Evolutionary conservation across 345 rosid species (phyloP).

Genomic region (Mallotus nudiflorus): DNA sequence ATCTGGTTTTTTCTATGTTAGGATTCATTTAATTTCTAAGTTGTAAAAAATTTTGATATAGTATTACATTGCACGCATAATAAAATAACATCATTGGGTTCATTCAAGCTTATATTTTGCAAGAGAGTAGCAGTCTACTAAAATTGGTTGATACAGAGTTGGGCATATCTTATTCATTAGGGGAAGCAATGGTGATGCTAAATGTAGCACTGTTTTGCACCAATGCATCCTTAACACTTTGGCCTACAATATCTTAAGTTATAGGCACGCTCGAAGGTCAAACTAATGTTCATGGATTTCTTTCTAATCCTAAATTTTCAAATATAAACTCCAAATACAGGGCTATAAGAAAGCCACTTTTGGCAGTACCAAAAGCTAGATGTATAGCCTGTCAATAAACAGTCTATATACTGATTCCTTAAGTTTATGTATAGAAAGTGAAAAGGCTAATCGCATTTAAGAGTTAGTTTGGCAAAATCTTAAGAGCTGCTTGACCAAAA

Average conservation of each 20-base stretch:
- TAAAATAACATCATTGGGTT: neutral
- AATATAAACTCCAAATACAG: conserved; percentile 57
- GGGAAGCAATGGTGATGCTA: conserved; percentile 74
- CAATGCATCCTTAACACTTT: conserved; percentile 73
- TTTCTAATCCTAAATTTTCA: conserved; percentile 69
- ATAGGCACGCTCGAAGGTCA: conserved; percentile 78
- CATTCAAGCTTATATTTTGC: conserved; percentile 63
- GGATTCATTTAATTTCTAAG: no score
- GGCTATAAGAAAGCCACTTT: conserved; percentile 72
- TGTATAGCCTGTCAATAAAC: conserved; percentile 44
- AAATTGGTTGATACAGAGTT: conserved; percentile 65
- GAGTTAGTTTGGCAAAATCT: neutral
- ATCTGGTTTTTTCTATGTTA: no score
- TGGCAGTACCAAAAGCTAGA: conserved; percentile 72
- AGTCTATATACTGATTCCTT: conserved; percentile 32
- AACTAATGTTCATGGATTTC: conserved; percentile 64
- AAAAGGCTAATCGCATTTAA: neutral
- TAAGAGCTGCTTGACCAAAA: neutral
- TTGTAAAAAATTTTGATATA: no score
- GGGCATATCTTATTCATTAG: conserved; percentile 50
- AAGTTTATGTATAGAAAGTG: neutral
- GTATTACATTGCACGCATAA: neutral
- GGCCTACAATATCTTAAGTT: conserved; percentile 88
- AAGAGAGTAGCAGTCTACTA: conserved; percentile 62
- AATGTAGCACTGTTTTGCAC: conserved; percentile 81